phyloP scores from a whole-genome alignment of 306 rosid genomes.

The Prunus salicina region DNA sequence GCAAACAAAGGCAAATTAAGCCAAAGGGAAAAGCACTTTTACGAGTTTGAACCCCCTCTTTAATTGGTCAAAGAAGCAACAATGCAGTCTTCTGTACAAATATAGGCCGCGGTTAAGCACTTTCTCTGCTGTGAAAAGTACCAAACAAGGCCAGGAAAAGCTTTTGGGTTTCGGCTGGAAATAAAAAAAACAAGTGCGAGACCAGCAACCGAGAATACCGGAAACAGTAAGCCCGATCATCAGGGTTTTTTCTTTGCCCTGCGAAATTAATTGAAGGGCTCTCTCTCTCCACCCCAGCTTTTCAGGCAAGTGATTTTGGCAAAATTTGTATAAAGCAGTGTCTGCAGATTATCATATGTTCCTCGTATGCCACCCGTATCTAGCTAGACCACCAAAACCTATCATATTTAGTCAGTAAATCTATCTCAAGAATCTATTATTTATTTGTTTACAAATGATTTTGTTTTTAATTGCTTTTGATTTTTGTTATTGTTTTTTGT shows the following conservation, averaged over 20 bases:
- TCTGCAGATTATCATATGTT: constrained; percentile 18
- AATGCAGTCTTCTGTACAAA: neutral
- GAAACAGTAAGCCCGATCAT: constrained; percentile 38
- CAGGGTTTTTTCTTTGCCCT: constrained; percentile 11
- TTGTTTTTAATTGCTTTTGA: neutral
- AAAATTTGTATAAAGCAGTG: constrained; percentile 44
- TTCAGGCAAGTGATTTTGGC: constrained; percentile 23
- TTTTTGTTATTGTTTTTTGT: neutral
- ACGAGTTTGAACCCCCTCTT: neutral
- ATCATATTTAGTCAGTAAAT: constrained; percentile 2
- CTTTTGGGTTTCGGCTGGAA: neutral
- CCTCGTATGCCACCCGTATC: constrained; percentile 10
- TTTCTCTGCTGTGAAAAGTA: neutral
- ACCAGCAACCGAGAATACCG: constrained; percentile 41
- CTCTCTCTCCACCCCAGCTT: constrained; percentile 14
- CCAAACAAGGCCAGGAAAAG: constrained; percentile 8
- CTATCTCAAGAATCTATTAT: neutral
- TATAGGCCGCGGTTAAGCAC: neutral
- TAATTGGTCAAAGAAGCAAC: neutral
- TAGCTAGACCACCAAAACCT: constrained; percentile 34
- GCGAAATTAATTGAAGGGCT: neutral
- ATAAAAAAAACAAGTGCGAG: constrained; percentile 7
- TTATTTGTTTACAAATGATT: neutral
- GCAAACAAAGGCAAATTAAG: neutral
- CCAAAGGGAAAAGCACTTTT: neutral